These are phyloP conservation scores for Penicillium paneum DNA, from an alignment of 2,329 filamentous ascomycete species.

Conservation along the genomic window DNA sequence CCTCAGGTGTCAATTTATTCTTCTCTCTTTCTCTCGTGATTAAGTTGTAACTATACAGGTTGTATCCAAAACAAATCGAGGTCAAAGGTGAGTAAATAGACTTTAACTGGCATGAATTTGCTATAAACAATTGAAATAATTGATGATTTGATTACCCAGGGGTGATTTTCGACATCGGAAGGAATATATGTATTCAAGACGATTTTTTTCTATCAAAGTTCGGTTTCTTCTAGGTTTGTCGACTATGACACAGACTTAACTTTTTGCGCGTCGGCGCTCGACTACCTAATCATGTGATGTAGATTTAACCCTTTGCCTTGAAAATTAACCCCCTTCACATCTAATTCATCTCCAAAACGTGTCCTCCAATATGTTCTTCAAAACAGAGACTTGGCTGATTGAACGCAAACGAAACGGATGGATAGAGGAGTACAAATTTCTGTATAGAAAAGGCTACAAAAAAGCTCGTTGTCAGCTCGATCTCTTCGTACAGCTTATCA, in stretches of 20 bases:
- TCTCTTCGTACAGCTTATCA: neutral
- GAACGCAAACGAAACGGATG: neutral
- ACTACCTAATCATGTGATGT: neutral
- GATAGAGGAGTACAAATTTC: neutral
- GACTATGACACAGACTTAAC: too few relatives aligned
- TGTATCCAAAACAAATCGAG: neutral
- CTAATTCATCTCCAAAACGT: neutral
- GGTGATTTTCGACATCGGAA: neutral
- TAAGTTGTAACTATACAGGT: neutral
- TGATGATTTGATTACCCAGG: neutral
- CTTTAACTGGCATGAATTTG: neutral
- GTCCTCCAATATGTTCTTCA: neutral
- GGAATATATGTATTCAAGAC: neutral
- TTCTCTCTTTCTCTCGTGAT: neutral
- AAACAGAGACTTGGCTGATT: neutral
- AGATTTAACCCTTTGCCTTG: neutral
- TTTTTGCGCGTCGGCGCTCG: neutral
- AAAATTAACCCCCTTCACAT: neutral
- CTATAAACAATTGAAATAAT: neutral
- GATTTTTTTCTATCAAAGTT: neutral
- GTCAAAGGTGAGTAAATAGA: neutral
- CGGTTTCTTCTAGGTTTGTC: neutral
- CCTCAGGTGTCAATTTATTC: conserved; percentile 6
- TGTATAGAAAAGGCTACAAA: neutral
- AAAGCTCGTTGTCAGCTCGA: neutral